A percentile compares a stretch with the other conserved stretches of the same genome.
phyloP scores from a whole-genome alignment of 768 basidiomycete genomes.

The Amanita phalloides region DNA sequence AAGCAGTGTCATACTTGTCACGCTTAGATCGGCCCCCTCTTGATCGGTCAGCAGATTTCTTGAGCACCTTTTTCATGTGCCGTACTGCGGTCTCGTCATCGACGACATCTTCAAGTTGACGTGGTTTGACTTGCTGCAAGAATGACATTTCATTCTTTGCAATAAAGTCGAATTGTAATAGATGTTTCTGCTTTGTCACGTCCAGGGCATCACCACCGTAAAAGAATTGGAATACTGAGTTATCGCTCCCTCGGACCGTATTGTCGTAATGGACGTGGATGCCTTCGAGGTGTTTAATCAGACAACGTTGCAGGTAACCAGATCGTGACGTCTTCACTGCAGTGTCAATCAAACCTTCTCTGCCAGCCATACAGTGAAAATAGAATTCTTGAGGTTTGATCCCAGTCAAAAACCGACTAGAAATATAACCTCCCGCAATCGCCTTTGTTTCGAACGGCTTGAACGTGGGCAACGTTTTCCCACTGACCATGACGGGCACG shows the following conservation, averaged over 20 bases:
- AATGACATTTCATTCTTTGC: conserved; percentile 78
- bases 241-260: conserved; percentile 93
- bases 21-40: conserved; percentile 35
- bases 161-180: conserved; percentile 89
- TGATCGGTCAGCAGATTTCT: conserved; percentile 44
- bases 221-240: conserved; percentile 88
- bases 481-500: conserved; percentile 98
- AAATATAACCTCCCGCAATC: conserved; percentile 96
- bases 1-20: conserved; percentile 56
- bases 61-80: conserved; percentile 88
- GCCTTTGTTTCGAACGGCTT: conserved; percentile 96
- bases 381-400: conserved; percentile 98
- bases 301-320: conserved; percentile 93
- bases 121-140: conserved; percentile 59
- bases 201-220: conserved; percentile 97
- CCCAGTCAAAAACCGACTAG: conserved; percentile 96
- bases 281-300: conserved; percentile 98
- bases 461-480: conserved; percentile 97
- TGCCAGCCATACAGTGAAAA: conserved; percentile 99
- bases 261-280: conserved; percentile 96
- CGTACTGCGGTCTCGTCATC: conserved; percentile 56
- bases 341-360: conserved; percentile 98
- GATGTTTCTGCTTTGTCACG: conserved; percentile 94
- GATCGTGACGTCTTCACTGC: conserved; percentile 99
- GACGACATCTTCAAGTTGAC: conserved; percentile 41